These are phyloP conservation scores for Talaromyces sp. DNA, from an alignment of 2,329 filamentous ascomycete genomes.

Conservation along the genomic window DNA sequence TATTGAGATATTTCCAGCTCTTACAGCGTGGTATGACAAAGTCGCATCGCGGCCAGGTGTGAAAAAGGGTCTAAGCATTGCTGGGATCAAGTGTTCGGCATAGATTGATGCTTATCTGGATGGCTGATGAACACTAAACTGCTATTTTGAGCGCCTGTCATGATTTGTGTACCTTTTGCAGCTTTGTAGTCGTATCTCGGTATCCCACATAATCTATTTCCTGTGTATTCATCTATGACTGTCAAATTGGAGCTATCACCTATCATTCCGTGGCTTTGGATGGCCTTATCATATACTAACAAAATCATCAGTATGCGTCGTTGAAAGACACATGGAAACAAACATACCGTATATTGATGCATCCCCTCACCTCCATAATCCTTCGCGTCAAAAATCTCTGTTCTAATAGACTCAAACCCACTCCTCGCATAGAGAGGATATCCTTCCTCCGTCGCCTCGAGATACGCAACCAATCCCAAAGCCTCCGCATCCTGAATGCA, in stretches of 20 bases:
- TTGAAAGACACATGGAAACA: neutral
- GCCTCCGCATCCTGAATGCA: conserved; percentile 33
- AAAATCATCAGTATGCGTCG: neutral
- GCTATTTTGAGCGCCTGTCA: neutral
- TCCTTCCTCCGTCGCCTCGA: conserved; percentile 28
- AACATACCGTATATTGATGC: neutral
- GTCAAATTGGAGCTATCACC: neutral
- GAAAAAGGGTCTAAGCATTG: neutral
- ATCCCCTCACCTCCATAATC: neutral
- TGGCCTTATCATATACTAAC: neutral
- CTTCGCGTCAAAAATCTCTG: neutral
- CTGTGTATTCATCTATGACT: neutral
- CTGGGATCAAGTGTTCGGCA: neutral
- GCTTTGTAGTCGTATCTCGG: neutral
- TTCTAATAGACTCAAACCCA: neutral
- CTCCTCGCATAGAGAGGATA: neutral
- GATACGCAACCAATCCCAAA: conserved; percentile 35
- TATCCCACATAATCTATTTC: neutral
- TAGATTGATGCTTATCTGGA: neutral
- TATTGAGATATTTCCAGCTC: neutral
- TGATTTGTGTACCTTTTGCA: neutral
- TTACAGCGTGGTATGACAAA: conserved; percentile 5
- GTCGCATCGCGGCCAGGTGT: neutral
- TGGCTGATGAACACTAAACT: neutral
- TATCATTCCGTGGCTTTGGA: neutral